Evolutionary conservation across 2,329 filamentous ascomycete species (phyloP), one percentile per base, ranked within the genome.

Genomic region (Cercospora sp.): DNA sequence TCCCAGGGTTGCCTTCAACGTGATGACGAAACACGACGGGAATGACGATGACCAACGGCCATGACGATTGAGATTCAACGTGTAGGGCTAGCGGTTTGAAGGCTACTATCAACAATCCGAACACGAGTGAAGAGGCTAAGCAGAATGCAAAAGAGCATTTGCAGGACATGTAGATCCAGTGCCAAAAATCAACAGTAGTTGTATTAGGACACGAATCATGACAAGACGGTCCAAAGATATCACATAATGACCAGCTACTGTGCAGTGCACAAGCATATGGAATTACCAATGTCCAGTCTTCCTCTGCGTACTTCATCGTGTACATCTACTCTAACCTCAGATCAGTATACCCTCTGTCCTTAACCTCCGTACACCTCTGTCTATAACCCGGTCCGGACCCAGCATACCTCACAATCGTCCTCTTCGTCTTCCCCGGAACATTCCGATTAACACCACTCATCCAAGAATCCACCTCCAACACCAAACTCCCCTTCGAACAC

Each of bases 381-480:
- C 83, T 74, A 70, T 81, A 86, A 1, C 80, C 83, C 0, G 79
- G 77, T 0, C 81, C 83, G 4, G 80, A 77, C 0, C 84, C 84
- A 31, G 79, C 79, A 66, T 86, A 86, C 57, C 84, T 75, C 3
- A 81, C 80, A 70, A 86, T 78, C 8, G 77, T 81, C 57, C 83
- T 77, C 68, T 79, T 80, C 70, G 81, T 78, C 76, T 85, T 85
- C 42, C 80, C 76, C 16, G 77, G 75, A 45, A 86, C 72, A 66
- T 86, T 85, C 69, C 79, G 84, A 69, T 86, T 86, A 1, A 86
- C 82, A 0, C 84, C 85, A 1, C 84, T 86, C 83, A 86, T 85
- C 85, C 84, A 87, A 1, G 80, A 82, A 68, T 86, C 84, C 0
- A 85, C 81, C 68, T 85, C 80, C 67, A 82, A 83, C 0, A 79